These are phyloP conservation scores for Cystofilobasidium macerans DNA, from an alignment of 768 basidiomycete genomes.

Conservation along the genomic window DNA sequence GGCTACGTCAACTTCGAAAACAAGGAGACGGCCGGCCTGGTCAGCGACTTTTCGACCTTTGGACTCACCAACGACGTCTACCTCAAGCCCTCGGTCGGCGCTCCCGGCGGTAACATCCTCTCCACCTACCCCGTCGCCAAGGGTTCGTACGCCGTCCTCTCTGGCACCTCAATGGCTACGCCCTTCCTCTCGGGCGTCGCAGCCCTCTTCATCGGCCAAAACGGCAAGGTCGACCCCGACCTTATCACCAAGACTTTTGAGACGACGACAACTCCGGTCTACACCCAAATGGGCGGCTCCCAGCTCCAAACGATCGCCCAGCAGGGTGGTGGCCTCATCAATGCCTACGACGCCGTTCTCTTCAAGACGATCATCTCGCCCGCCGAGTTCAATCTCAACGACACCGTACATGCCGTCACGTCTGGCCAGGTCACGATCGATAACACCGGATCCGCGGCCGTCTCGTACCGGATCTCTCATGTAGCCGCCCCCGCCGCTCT, in stretches of 20 bases:
- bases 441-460: constrained; percentile 43
- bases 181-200: constrained; percentile 34
- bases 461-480: constrained; percentile 45
- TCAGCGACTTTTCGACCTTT: constrained; percentile 42
- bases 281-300: constrained; percentile 28
- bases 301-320: constrained; percentile 32
- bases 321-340: constrained; percentile 39
- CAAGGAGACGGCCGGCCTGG: constrained; percentile 46
- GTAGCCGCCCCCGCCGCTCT: constrained; percentile 51
- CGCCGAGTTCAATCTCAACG: constrained; percentile 53
- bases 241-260: constrained; percentile 31
- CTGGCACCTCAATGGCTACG: constrained; percentile 27
- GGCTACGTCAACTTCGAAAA: constrained; percentile 40
- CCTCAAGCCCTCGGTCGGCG: constrained; percentile 16
- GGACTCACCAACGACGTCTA: constrained; percentile 34
- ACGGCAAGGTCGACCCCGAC: constrained; percentile 28
- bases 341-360: constrained; percentile 51
- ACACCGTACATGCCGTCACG: constrained; percentile 47
- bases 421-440: constrained; percentile 37
- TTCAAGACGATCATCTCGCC: constrained; percentile 47
- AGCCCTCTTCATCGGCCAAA: constrained; percentile 36
- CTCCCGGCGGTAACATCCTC: constrained; percentile 38
- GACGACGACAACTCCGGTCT: constrained; percentile 29
- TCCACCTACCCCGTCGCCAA: constrained; percentile 43
- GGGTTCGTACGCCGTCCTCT: constrained; percentile 18